These are phyloP conservation scores for Schwanniomyces occidentalis DNA, from an alignment of 805 yeast species.

Conservation along the genomic window DNA sequence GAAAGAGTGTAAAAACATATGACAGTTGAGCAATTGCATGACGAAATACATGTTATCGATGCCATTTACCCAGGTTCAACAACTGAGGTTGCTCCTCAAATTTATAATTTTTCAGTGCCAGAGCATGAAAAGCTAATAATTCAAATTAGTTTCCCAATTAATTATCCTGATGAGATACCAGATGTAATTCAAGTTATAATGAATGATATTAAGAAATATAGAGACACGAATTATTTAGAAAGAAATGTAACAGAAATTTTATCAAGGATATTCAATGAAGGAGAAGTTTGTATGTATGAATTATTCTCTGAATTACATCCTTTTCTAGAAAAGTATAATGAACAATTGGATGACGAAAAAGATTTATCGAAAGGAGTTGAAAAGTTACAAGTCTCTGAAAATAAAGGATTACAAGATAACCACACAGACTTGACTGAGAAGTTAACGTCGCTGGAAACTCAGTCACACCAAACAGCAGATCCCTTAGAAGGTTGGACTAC, in stretches of 20 bases:
- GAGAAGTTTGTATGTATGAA: constrained; percentile 79
- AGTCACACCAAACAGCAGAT: constrained; percentile 25
- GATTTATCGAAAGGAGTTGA: constrained; percentile 6
- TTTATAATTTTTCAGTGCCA: constrained; percentile 55
- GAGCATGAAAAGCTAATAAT: constrained; percentile 59
- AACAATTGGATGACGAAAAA: constrained; percentile 12
- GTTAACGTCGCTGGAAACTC: not conserved
- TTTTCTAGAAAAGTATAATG: constrained; percentile 43
- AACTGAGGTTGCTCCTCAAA: constrained; percentile 33
- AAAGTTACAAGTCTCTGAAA: constrained; percentile 11
- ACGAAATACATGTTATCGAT: constrained; percentile 80
- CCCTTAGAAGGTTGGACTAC: constrained; percentile 71
- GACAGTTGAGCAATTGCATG: constrained; percentile 52
- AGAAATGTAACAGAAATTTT: constrained; percentile 51
- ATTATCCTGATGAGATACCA: constrained; percentile 71
- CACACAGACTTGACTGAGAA: too few relatives aligned
- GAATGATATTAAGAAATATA: constrained; percentile 34
- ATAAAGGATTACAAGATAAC: not conserved
- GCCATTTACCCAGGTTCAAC: constrained; percentile 80
- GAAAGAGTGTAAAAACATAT: constrained; percentile 1
- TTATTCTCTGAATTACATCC: constrained; percentile 63
- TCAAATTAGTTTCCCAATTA: constrained; percentile 69
- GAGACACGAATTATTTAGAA: constrained; percentile 45
- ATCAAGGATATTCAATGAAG: constrained; percentile 52
- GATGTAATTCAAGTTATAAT: constrained; percentile 56